Evolutionary conservation across 2,329 filamentous ascomycete genomes (phyloP).

Genomic region (Colletotrichum theobromicola): DNA sequence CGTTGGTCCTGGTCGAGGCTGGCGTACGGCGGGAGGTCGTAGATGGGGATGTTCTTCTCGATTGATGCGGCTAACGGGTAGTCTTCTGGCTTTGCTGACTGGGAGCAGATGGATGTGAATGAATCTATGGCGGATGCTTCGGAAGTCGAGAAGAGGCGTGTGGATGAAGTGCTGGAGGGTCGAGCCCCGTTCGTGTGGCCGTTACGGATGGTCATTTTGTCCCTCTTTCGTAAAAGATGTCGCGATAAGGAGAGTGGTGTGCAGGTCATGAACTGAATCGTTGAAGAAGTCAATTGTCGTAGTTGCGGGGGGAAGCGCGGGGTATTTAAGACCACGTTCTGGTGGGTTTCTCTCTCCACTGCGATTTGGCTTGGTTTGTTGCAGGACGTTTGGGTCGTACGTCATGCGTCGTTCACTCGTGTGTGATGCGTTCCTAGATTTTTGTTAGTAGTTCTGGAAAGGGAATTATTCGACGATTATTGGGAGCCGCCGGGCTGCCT

Average conservation of each 20-base stretch:
- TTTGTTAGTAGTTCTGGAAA: not conserved
- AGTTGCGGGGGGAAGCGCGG: not conserved
- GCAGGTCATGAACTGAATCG: no score
- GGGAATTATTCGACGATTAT: not conserved
- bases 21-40: conserved; percentile 47
- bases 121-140: conserved; percentile 42
- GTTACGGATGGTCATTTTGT: not conserved
- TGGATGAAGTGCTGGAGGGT: not conserved
- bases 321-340: not conserved
- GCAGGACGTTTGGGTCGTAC: not conserved
- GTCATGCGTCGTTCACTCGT: not conserved
- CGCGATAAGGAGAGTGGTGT: not conserved
- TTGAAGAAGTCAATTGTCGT: not conserved
- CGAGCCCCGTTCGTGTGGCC: not conserved
- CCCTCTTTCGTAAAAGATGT: not conserved
- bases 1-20: conserved; percentile 24
- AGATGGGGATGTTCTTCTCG: conserved; percentile 60
- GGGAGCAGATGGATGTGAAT: conserved; percentile 50
- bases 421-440: not conserved
- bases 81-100: conserved; percentile 34
- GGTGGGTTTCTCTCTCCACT: not conserved
- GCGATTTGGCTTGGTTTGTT: not conserved
- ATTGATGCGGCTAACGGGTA: conserved; percentile 55
- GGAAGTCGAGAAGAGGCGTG: conserved; percentile 28
- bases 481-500: not conserved